Base-by-base conservation (phyloP, 169 alveolate species). In the Babesia bigemina region DNA sequence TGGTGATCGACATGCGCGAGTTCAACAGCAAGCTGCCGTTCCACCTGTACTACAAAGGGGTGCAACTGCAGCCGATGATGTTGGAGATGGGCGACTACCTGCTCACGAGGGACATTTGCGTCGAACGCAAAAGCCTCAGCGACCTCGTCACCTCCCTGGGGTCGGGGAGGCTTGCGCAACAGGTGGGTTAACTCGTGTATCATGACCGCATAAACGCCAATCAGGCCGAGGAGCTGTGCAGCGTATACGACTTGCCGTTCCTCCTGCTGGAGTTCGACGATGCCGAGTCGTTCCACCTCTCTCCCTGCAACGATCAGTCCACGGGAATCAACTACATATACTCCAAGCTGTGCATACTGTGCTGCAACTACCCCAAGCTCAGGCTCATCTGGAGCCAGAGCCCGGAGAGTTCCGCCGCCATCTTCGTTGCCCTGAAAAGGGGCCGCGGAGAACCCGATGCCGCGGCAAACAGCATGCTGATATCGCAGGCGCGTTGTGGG, bases 51-150 rank as follows among this genome's bases (percentile, higher is more conserved):
- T 86, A 78, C 69, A 86, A 84, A 29, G 94, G 95, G 12, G 60
- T 91, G 50, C 86, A 89, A 52, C 83, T 92, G 33, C 79, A 91
- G 48, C 96, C 96, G 12, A 61, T 85, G 44, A 74, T 86, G 24
- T 83, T 92, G 53, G 93, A 84, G 56, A 86, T 91, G 53, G 96
- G 96, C 11, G 96, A 92, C 76, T 92, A 92, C 79, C 84, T 92
- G 21, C 55, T 92, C 58, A 91, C 95, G 16, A 82, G 91, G 50
- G 95, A 92, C 75, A 88, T 91, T 29, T 91, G 95, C 85, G 87
- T 92, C 24, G 96, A 92, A 44, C 83, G 96, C 62, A 92, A 92
- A 88, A 89, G 92, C 10, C 79, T 91, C 24, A 61, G 58, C 3
- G 96, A 92, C 53, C 85, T 92, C 48, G 63, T 70, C 14, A 77